Conservation (phyloP, 148 eudicot genomes). For the Rhododendron mucronatum region DNA sequence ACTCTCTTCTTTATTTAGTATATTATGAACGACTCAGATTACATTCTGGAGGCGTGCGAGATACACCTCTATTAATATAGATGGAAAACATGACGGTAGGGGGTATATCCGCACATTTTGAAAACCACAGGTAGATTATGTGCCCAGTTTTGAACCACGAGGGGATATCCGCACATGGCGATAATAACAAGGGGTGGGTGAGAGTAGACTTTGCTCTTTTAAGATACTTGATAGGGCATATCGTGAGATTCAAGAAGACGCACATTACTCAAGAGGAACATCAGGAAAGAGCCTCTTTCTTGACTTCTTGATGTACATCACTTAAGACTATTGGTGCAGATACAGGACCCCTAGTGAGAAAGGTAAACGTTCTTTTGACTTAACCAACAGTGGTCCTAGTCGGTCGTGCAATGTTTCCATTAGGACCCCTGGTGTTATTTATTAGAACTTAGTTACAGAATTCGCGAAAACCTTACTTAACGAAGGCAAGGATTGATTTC, state of each 20-base stretch:
- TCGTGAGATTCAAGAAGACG: slow-evolving; percentile 33
- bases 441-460: neutral
- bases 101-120: too few species aligned
- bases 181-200: too few species aligned
- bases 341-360: slow-evolving; percentile 15
- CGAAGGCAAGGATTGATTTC: neutral
- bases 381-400: slow-evolving; percentile 6
- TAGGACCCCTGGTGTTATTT: neutral
- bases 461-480: neutral
- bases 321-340: slow-evolving; percentile 61
- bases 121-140: too few species aligned
- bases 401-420: slow-evolving; percentile 2
- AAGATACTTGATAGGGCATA: slow-evolving; percentile 69
- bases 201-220: neutral
- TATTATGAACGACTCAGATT: too few species aligned
- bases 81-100: too few species aligned
- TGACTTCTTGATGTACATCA: slow-evolving; percentile 81
- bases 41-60: too few species aligned
- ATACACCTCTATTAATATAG: too few species aligned
- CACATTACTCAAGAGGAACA: slow-evolving; percentile 27
- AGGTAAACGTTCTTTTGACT: slow-evolving; percentile 12
- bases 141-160: too few species aligned
- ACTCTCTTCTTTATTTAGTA: too few species aligned
- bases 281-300: slow-evolving; percentile 69
- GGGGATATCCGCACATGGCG: too few species aligned